These are phyloP conservation scores for Hordeum marinum DNA, from an alignment of 176 grass and related monocot genomes.

Conservation along the genomic window DNA sequence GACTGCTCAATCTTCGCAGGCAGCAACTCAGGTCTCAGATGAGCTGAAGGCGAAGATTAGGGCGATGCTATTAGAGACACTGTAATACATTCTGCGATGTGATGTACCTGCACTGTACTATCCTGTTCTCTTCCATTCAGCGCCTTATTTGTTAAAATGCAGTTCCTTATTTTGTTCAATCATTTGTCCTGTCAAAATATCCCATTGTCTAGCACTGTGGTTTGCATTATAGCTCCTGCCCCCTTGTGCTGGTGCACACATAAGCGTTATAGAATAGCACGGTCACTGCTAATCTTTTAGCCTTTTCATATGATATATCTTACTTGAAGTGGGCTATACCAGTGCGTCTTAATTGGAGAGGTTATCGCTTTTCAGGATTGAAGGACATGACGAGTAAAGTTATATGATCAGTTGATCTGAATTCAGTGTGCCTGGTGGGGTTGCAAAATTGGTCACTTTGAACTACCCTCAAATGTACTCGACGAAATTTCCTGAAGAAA, in stretches of 20 bases:
- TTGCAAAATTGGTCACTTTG: no score
- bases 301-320: background rate
- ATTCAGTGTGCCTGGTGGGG: no score
- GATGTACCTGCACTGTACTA: background rate
- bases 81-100: constrained; percentile 25
- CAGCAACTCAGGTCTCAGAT: constrained; percentile 46
- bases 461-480: no score
- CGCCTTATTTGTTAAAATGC: background rate
- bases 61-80: constrained; percentile 69
- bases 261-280: background rate
- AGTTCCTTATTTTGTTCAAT: background rate
- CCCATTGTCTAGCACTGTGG: background rate
- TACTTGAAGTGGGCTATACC: background rate
- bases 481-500: no score
- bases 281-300: no score
- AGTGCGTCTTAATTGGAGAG: background rate
- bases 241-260: background rate
- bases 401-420: background rate
- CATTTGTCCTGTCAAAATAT: background rate
- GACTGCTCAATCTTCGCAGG: constrained; percentile 23
- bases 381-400: background rate
- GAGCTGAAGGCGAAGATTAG: constrained; percentile 80
- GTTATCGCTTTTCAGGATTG: background rate
- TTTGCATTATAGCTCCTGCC: background rate
- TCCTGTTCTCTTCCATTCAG: background rate